These are phyloP conservation scores for Kwoniella sp. DNA, from an alignment of 768 basidiomycete species.

Conservation along the genomic window DNA sequence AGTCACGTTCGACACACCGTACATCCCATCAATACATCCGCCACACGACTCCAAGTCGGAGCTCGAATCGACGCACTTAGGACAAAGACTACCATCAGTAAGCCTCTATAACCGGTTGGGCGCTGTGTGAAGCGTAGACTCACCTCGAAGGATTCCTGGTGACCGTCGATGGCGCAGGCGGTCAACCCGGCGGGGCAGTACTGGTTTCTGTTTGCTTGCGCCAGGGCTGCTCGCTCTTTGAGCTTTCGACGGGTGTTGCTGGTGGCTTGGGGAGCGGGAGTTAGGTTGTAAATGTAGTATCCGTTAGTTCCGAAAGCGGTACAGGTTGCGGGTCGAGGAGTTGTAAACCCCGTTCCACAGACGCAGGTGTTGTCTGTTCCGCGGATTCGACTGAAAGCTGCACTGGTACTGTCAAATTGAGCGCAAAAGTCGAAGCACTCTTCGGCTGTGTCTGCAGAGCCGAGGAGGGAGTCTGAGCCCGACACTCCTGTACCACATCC, in stretches of 20 bases:
- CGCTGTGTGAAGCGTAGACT: background rate
- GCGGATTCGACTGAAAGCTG: no score
- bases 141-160: slow-evolving; percentile 7
- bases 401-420: no score
- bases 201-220: background rate
- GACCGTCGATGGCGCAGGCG: background rate
- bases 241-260: slow-evolving; percentile 1
- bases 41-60: slow-evolving; percentile 8
- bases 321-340: no score
- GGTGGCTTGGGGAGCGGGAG: no score
- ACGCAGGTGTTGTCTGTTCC: no score
- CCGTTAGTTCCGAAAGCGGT: no score
- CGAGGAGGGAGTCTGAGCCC: no score
- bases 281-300: background rate
- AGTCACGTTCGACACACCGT: background rate
- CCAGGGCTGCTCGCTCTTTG: background rate
- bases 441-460: no score
- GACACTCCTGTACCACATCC: no score
- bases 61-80: slow-evolving; percentile 7
- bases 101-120: background rate
- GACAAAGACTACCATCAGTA: background rate
- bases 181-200: slow-evolving; percentile 2
- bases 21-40: slow-evolving; percentile 3
- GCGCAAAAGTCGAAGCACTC: no score
- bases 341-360: no score